Base-by-base conservation (phyloP, 2,329 filamentous ascomycete genomes). In the Botryotinia globosa region DNA sequence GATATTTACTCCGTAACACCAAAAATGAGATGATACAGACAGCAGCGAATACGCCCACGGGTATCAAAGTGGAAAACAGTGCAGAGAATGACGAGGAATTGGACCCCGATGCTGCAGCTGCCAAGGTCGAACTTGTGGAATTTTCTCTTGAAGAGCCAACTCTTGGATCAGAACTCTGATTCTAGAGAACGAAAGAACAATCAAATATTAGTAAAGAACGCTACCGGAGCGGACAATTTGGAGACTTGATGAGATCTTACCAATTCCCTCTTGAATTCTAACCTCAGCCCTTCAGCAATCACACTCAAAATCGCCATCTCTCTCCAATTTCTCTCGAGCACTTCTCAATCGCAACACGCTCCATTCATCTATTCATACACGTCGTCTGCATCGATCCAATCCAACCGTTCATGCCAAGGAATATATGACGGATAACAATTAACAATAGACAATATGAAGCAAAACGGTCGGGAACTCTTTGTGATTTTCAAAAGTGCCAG, bases 21-120 rank as follows among this genome's bases (percentile, higher is more conserved):
- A 88, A 76, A 78, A 89, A 90, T 72, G 88, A 80, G 74, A 81
- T 42, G n/a, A 89, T 72, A 76, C 86, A 88, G 48, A 87, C 76
- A 39, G 75, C 81, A 8, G 86, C 83, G 73, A 85, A 84, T 61
- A 85, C 74, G 62, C 87, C 77, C 8, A 89, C 83, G 16, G 88
- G 88, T 12, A 87, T 76, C 29, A 90, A 83, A 45, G 88, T 89
- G 78, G 82, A 82, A 63, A 88, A 80, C 22, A 86, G 80, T 0
- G 83, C 79, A 39, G 79, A 77, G 48, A 83, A 78, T 2, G 84
- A 85, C 6, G 81, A 80, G 14, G 83, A 85, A 77, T 84, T 81
- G n/a, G 80, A 81, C 25, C 79, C 74, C 25, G 80, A 78, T 63
- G 75, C 80, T 79, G 69, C 84, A 63, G 51, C 82, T 80, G 74